Base-by-base conservation (phyloP, 129 eudicot genomes). In the Mikania micrantha region DNA sequence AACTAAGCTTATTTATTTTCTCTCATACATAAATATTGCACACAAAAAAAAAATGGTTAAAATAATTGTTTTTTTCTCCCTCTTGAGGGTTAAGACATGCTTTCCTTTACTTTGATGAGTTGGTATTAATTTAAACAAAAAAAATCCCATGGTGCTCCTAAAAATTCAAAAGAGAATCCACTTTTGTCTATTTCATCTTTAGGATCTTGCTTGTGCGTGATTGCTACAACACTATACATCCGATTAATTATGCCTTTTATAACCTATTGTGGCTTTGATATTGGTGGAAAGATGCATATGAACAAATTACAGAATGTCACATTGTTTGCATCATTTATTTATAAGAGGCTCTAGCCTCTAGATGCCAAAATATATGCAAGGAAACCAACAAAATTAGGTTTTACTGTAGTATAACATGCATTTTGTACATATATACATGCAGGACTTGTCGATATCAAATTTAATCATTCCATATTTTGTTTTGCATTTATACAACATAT, bases 231-330 rank as follows among this genome's bases (percentile, higher is more conserved):
- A 53, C 61, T 11, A 54, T 22, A 52, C 61, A 54, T 25, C 36
- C 53, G 53, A 47, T 47, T 31, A 3, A 25, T 54, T 4, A 10
- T 34, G 77, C 50, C 62, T 45, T 75, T 32, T 66, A 74, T 66
- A 74, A 64, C 57, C 64, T 64, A 39, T 52, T 56, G 27, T 53
- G 34, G 67, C 62, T 57, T 75, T 67, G 44, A 54, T 53, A 74
- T 29, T 41, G 29, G 73, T 53, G 78, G 49, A 16, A 24, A 73
- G 54, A 36, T 73, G 71, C 64, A 68, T 62, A 62, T 53, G 63
- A 49, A 73, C 69, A n/a, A n/a, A n/a, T 73, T 73, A 62, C 71
- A 63, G 63, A 72, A 62, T 62, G 64, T 62, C 70, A 48, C 61
- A 59, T 34, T 73, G 77, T 17, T 49, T 49, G 63, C 35, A 61